Conservation (phyloP, 106 monocot species). For the Dendrobium officinale region DNA sequence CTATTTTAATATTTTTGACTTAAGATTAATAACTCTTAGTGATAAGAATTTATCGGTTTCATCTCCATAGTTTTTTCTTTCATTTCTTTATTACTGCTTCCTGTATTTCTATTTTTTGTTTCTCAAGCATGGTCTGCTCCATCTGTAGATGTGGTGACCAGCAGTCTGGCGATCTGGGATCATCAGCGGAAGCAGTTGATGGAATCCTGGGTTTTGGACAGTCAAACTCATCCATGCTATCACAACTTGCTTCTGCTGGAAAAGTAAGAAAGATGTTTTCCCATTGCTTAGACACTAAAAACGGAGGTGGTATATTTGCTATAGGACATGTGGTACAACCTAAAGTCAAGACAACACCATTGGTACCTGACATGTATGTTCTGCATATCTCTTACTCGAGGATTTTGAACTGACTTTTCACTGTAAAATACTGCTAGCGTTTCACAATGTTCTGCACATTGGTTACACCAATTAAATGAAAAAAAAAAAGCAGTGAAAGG, state of each 20-base stretch:
- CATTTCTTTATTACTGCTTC: background rate
- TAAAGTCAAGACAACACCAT: conserved; percentile 74
- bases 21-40: background rate
- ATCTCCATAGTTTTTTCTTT: background rate
- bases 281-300: conserved; percentile 78
- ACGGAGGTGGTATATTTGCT: conserved; percentile 91
- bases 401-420: background rate
- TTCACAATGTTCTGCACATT: background rate
- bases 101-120: background rate
- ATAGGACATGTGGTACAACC: conserved; percentile 80
- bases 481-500: background rate
- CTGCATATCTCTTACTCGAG: background rate
- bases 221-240: conserved; percentile 75
- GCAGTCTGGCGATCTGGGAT: conserved; percentile 54
- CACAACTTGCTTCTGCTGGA: conserved; percentile 70
- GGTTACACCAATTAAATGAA: background rate
- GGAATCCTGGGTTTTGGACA: conserved; percentile 95
- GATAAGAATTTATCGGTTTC: background rate
- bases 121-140: background rate
- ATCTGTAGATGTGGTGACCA: conserved; percentile 13
- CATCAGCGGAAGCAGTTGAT: conserved; percentile 63
- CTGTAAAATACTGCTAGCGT: background rate
- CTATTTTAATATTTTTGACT: background rate
- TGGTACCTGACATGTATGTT: conserved; percentile 76
- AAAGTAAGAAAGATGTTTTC: conserved; percentile 82